phyloP scores from a whole-genome alignment of 345 rosid genomes.

The Adansonia digitata region DNA sequence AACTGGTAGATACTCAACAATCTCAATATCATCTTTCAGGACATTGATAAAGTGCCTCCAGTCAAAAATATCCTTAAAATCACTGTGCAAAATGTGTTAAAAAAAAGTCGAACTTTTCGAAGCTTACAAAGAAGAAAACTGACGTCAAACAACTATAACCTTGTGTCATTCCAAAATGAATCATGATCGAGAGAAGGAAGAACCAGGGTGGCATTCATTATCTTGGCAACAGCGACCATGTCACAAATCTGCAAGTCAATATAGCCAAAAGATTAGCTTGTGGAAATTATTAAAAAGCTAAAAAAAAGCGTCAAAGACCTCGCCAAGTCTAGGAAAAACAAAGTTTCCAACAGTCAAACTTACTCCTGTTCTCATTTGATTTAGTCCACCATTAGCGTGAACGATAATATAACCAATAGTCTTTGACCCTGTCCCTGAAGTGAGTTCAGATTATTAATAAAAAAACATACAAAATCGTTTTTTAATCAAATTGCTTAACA shows the following conservation, averaged over 20 bases:
- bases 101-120: background rate
- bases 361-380: conserved; percentile 99
- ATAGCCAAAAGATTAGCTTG: background rate
- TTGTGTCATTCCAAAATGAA: conserved; percentile 96
- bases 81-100: conserved; percentile 37
- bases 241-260: conserved; percentile 74
- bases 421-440: conserved; percentile 31
- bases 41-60: conserved; percentile 84
- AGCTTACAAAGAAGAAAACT: background rate
- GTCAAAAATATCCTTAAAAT: conserved; percentile 91
- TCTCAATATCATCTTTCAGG: conserved; percentile 67
- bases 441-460: background rate
- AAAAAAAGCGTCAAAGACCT: background rate
- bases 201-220: conserved; percentile 97
- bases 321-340: background rate
- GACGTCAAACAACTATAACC: conserved; percentile 34
- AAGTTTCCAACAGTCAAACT: conserved; percentile 18
- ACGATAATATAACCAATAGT: conserved; percentile 85
- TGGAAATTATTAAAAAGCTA: background rate
- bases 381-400: conserved; percentile 95
- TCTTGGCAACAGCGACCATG: conserved; percentile 92
- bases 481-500: background rate
- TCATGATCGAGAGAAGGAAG: conserved; percentile 95
- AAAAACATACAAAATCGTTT: background rate
- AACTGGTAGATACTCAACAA: conserved; percentile 76